Evolutionary conservation across 805 yeast genomes (phyloP).

Genomic region (Clavispora santaluciae): DNA sequence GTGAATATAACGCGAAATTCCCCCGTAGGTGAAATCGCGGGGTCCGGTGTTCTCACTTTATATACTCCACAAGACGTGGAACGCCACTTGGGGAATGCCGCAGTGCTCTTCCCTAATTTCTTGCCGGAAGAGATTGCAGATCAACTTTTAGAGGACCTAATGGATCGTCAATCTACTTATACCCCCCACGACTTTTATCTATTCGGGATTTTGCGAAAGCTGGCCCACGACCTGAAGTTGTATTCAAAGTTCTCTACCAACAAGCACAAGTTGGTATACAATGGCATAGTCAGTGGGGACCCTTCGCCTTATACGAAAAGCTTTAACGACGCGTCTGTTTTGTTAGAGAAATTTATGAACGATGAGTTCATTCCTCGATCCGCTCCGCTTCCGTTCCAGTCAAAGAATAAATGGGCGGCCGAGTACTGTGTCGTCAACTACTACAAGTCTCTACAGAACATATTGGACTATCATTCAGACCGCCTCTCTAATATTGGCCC

Average conservation of each 20-base stretch:
- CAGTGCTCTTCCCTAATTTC: conserved; percentile 45
- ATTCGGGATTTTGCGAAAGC: conserved; percentile 56
- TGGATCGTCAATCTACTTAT: conserved; percentile 39
- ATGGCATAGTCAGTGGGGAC: conserved; percentile 34
- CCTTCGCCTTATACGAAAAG: conserved; percentile 32
- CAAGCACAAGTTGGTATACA: conserved; percentile 27
- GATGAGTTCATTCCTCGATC: conserved; percentile 31
- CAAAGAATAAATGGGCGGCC: conserved; percentile 42
- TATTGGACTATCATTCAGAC: conserved; percentile 75
- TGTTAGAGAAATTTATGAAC: conserved; percentile 34
- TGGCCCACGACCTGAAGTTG: conserved; percentile 47
- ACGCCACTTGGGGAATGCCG: conserved; percentile 42
- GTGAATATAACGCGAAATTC: conserved; percentile 5
- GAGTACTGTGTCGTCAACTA: conserved; percentile 53
- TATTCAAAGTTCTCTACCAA: conserved; percentile 15
- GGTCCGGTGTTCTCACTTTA: conserved; percentile 30
- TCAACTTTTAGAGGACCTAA: conserved; percentile 36
- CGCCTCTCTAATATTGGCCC: conserved; percentile 71
- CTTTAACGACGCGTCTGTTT: conserved; percentile 35
- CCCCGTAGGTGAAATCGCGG: conserved; percentile 5
- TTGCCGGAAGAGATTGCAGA: conserved; percentile 50
- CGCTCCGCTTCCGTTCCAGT: conserved; percentile 34
- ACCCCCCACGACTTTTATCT: conserved; percentile 47
- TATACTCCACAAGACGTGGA: conserved; percentile 50
- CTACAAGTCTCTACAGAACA: conserved; percentile 45